Base-by-base conservation (phyloP, 2,329 filamentous ascomycete genomes). In the Fusarium coicis region DNA sequence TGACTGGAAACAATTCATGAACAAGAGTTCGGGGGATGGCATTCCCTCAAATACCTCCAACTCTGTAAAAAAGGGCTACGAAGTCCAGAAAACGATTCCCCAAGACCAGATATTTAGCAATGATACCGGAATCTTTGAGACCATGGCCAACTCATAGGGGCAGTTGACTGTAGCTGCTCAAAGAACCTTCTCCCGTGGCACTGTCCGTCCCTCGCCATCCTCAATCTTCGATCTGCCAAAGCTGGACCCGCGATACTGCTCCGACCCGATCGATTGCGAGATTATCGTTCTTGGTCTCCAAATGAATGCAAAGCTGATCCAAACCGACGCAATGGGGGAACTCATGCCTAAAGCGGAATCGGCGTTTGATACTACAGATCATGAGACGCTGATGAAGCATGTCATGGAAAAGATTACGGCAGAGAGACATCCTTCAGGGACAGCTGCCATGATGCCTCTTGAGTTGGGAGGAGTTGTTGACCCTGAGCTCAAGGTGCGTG, bases 401-500 rank as follows among this genome's bases (percentile, higher is more conserved):
- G 58, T 62, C 11, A 26, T 46, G 5, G n/a, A 37, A 32, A 61
- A 37, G 9, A 50, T 68, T 6, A 21, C 43, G 9, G 68, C 68
- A 26, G 68, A 72, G 23, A 56, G 43, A 5, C 68, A 72, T 34
- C 63, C 59, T 7, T 72, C 47, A 14, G 58, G 70, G 2, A 68
- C 70, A 39, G 46, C 39, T 16, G 40, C 63, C 4, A 72, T 72
- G 63, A 61, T 72, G 68, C 52, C 70, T 5, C 16, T 67, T 8
- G 44, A 68, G 0, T 4, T 72, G 2, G 63, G 68, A 28, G 68
- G 70, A 32, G 79, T 79, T 5, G 77, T 80, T 0, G 75, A 79
- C 30, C 16, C 63, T 9, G 57, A 73, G 23, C 72, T 80, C 16
- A 72, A 54, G 2, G 79, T 80, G 4, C 76, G 79, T 34, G 78